These are phyloP conservation scores for Stephanodiscus triporus DNA, from an alignment of 108 stramenopile genomes.

Conservation along the genomic window DNA sequence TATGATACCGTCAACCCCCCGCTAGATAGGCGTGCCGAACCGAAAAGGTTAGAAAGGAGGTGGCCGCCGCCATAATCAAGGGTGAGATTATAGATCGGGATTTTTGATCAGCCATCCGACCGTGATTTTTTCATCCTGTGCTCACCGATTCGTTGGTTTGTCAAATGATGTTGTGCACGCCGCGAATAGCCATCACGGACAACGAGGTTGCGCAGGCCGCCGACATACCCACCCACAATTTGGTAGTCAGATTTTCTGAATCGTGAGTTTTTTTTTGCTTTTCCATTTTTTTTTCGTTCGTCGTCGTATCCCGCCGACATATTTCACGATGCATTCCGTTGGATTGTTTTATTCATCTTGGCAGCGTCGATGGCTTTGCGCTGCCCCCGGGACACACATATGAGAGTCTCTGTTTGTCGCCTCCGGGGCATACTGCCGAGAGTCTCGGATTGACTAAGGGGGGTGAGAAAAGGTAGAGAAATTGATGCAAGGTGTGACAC, in stretches of 20 bases:
- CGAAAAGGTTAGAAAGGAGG: constrained; percentile 35
- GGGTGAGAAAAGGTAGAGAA: constrained; percentile 9
- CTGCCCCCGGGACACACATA: constrained; percentile 37
- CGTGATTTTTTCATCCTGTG: neutral
- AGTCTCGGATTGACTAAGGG: constrained; percentile 27
- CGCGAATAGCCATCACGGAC: constrained; percentile 32
- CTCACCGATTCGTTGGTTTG: no score
- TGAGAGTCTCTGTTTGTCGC: constrained; percentile 26
- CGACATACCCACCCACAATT: constrained; percentile 30
- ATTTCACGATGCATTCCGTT: neutral
- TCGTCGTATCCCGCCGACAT: neutral
- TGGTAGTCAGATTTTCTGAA: constrained; percentile 37
- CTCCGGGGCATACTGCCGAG: constrained; percentile 30
- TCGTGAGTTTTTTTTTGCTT: constrained; percentile 33
- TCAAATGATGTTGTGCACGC: neutral
- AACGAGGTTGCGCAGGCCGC: constrained; percentile 40
- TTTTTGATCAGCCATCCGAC: neutral
- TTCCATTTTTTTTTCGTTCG: neutral
- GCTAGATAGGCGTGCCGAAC: constrained; percentile 31
- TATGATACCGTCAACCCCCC: neutral
- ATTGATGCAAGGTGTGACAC: neutral
- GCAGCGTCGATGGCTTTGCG: constrained; percentile 39
- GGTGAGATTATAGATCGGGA: constrained; percentile 3
- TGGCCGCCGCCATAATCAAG: constrained; percentile 40
- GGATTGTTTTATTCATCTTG: neutral